Evolutionary conservation across 139 green algal species (phyloP).

Genomic region (Spirogloea muscicola): DNA sequence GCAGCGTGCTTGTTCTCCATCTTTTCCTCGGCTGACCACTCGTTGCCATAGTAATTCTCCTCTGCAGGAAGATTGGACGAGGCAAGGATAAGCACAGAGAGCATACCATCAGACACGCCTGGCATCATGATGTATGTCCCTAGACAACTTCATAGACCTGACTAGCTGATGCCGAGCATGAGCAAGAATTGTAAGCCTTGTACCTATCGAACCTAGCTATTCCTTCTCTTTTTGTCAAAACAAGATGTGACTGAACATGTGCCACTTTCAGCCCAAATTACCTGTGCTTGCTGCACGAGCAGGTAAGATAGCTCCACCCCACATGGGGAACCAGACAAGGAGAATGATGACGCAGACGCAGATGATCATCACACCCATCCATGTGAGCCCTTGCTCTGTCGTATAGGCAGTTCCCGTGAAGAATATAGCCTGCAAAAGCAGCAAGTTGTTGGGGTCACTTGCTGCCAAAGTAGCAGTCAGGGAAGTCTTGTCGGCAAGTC

Average conservation of each 20-base stretch:
- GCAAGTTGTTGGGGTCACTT: background rate
- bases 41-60: slow-evolving; percentile 30
- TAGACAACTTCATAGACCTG: too few relatives aligned
- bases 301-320: slow-evolving; percentile 79
- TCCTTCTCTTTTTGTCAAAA: background rate
- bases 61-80: background rate
- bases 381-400: slow-evolving; percentile 68
- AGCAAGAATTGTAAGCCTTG: too few relatives aligned
- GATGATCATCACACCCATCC: slow-evolving; percentile 86
- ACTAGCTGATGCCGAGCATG: too few relatives aligned
- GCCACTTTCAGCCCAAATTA: slow-evolving; percentile 55
- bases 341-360: slow-evolving; percentile 62
- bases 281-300: slow-evolving; percentile 66
- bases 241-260: background rate
- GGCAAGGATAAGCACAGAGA: background rate
- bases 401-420: slow-evolving; percentile 23
- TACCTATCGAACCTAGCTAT: too few relatives aligned
- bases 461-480: background rate
- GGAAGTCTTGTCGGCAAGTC: background rate
- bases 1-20: slow-evolving; percentile 15
- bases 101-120: background rate
- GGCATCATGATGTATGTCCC: too few relatives aligned
- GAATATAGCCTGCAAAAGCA: slow-evolving; percentile 21
- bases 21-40: slow-evolving; percentile 26
- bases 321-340: slow-evolving; percentile 87